phyloP scores from a whole-genome alignment of 1,284 basidiomycete genomes.

The Rhodotorula mucilaginosa region DNA sequence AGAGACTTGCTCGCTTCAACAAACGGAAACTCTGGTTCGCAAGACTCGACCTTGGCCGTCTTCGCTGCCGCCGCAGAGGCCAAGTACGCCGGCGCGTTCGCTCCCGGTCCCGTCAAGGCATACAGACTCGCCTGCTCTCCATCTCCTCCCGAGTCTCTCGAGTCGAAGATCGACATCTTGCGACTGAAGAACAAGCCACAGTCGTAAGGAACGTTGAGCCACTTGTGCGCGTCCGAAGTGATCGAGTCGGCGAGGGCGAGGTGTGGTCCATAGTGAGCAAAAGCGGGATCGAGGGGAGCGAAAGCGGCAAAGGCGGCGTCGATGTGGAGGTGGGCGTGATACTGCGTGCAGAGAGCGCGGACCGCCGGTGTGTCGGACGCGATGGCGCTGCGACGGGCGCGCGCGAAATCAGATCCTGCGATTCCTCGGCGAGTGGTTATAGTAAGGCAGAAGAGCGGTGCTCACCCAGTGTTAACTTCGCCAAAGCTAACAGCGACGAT shows the following conservation, averaged over 20 bases:
- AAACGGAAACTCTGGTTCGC: slow-evolving; percentile 13
- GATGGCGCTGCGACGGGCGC: slow-evolving; percentile 3
- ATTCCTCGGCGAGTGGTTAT: neutral
- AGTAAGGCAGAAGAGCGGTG: neutral
- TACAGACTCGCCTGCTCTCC: slow-evolving; percentile 41
- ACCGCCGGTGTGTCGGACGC: slow-evolving; percentile 45
- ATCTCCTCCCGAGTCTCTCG: too few species aligned
- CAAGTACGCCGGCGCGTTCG: slow-evolving; percentile 51
- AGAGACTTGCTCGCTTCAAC: slow-evolving; percentile 36
- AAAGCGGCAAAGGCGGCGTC: slow-evolving; percentile 58
- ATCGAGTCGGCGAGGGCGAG: slow-evolving; percentile 54
- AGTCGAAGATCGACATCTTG: neutral
- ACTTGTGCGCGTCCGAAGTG: slow-evolving; percentile 52
- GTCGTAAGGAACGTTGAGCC: slow-evolving; percentile 56
- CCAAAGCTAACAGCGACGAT: slow-evolving; percentile 53
- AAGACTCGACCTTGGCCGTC: neutral
- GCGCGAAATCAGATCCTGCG: neutral
- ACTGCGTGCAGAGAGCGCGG: slow-evolving; percentile 50
- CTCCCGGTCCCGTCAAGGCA: slow-evolving; percentile 50
- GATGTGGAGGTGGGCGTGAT: slow-evolving; percentile 55
- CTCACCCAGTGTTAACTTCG: slow-evolving; percentile 55
- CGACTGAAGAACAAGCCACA: slow-evolving; percentile 55
- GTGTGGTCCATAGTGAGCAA: slow-evolving; percentile 48
- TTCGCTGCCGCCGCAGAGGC: slow-evolving; percentile 2
- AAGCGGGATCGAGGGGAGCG: slow-evolving; percentile 51